Base-by-base conservation (phyloP, 192 early-diverging fungal genomes). In the Backusella tuberculispora region DNA sequence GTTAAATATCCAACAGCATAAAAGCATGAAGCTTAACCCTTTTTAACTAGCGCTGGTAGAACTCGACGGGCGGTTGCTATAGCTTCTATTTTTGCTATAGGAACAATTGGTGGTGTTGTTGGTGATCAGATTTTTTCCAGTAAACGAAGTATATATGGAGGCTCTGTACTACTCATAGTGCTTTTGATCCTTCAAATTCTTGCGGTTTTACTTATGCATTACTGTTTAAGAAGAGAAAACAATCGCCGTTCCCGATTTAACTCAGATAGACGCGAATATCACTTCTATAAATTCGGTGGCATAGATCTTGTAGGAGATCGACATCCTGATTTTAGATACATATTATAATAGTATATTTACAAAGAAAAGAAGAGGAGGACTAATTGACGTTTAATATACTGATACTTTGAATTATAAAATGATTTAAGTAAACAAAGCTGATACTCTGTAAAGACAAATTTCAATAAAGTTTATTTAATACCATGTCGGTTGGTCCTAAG, bases 261-360 rank as follows among this genome's bases (percentile, higher is more conserved):
- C 3, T 53, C 46, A 29, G 72, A 72, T 60, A 45, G 63, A 14
- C 73, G 69, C 21, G 76, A 73, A 13, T 46, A 53, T 48, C 76
- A 81, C 19, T 5, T 78, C 14, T 38, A 44, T 38, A 74, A 73
- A 41, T 78, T 69, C 56, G 66, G 76, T 5, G 65, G 76, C 40
- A n/a, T 50, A 7, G 64, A 77, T 9, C 24, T 74, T 29, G 71
- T 73, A 42, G 66, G 80, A 53, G 80, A 81, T 64, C 26, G 47
- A 15, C 64, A 77, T 50, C 80, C 76, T 45, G 68, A 74, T 37
- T 81, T 74, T 72, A 38, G 76, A 37, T 81, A 81, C n/a, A 68
- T 66, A 15, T 24, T 72, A 17, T 77, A 72, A 69, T n/a, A 4
- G 17, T 37, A 71, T 34, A 43, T 43, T 43, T 43, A 43, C 4